Evolutionary conservation across 805 yeast genomes (phyloP).

Genomic region (Cyberlindnera meyerae): DNA sequence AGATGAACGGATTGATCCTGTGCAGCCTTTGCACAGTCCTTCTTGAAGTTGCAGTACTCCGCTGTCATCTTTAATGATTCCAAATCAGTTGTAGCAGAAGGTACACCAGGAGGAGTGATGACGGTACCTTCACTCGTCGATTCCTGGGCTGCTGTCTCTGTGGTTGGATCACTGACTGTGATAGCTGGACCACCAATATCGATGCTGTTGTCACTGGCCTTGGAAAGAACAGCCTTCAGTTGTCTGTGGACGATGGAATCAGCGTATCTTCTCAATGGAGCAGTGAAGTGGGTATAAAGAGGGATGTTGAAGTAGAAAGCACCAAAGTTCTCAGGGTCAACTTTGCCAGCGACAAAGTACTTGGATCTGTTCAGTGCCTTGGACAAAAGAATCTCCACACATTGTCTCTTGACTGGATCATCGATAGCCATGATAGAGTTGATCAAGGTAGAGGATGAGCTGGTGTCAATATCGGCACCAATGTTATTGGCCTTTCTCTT

Average conservation of each 20-base stretch:
- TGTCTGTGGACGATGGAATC: conserved; percentile 93
- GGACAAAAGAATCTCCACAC: conserved; percentile 72
- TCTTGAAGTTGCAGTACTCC: conserved; percentile 92
- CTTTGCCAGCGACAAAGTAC: conserved; percentile 83
- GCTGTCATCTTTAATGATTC: conserved; percentile 76
- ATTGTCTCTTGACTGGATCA: conserved; percentile 58
- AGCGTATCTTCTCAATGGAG: conserved; percentile 88
- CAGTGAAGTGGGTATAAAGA: conserved; percentile 86
- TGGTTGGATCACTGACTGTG: too few relatives aligned
- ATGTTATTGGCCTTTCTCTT: conserved; percentile 62
- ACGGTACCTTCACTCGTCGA: too few relatives aligned
- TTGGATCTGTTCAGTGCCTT: conserved; percentile 84
- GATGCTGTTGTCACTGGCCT: conserved; percentile 1
- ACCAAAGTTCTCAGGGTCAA: conserved; percentile 69
- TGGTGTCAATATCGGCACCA: conserved; percentile 68
- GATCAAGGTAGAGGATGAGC: conserved; percentile 66
- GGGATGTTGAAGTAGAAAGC: conserved; percentile 83
- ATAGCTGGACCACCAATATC: conserved; percentile 1
- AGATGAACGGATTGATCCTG: conserved; percentile 94
- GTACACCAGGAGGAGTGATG: too few relatives aligned
- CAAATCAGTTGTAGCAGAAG: conserved; percentile 32
- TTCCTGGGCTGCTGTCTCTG: too few relatives aligned
- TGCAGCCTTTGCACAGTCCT: conserved; percentile 88
- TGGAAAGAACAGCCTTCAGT: conserved; percentile 57
- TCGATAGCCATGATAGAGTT: conserved; percentile 61